A percentile compares a stretch with the other conserved stretches of the same genome.
Conservation (phyloP, 495 filamentous ascomycete species). For the Trichocladium antarcticum region DNA sequence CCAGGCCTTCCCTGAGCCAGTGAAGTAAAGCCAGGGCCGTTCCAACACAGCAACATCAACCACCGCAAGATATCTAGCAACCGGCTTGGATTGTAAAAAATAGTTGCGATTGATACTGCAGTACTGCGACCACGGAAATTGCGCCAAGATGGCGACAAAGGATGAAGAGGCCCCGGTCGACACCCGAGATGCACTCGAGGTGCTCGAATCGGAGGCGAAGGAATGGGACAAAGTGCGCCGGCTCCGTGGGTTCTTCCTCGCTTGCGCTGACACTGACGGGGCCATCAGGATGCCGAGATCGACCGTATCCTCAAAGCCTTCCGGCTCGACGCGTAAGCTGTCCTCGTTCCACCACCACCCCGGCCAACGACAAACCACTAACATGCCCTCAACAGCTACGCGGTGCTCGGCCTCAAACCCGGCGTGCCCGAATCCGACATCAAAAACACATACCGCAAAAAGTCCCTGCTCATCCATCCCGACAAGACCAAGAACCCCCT, state of each 20-base stretch:
- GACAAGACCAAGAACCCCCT: slow-evolving; percentile 90
- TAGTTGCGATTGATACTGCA: no score
- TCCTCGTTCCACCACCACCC: not conserved
- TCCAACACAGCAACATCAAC: not conserved
- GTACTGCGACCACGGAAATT: no score
- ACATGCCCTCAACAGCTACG: slow-evolving; percentile 48
- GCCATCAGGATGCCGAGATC: slow-evolving; percentile 78
- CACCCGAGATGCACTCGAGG: slow-evolving; percentile 58
- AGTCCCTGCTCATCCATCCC: slow-evolving; percentile 95
- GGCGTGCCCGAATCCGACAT: slow-evolving; percentile 94
- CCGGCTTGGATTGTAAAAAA: no score
- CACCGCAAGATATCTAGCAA: no score
- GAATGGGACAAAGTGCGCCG: slow-evolving; percentile 67
- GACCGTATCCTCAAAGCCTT: slow-evolving; percentile 88
- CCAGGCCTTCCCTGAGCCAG: not conserved
- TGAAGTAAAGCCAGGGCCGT: no score
- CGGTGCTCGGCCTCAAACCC: slow-evolving; percentile 89
- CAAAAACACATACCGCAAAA: slow-evolving; percentile 84
- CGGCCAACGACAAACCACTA: not conserved
- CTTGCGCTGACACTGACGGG: not conserved
- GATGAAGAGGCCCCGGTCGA: slow-evolving; percentile 23
- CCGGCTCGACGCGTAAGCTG: slow-evolving; percentile 68
- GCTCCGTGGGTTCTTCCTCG: not conserved
- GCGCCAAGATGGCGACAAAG: slow-evolving; percentile 15
- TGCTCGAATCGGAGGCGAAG: slow-evolving; percentile 74